phyloP scores from a whole-genome alignment of 2,329 filamentous ascomycete genomes.

The Sarocladiaceae sp. region DNA sequence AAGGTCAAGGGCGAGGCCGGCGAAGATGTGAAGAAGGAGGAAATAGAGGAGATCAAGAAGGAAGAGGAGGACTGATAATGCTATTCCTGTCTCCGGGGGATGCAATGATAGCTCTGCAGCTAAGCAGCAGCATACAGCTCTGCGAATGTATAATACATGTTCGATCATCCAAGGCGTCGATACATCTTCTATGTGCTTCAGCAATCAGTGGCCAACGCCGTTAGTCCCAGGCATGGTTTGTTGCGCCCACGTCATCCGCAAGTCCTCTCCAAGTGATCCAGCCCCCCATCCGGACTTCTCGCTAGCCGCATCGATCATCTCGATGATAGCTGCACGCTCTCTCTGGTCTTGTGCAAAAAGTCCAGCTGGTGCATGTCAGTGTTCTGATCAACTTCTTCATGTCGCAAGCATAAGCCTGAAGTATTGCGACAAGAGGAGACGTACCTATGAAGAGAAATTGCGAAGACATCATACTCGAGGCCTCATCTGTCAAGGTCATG shows the following conservation, averaged over 20 bases:
- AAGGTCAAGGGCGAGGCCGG: constrained; percentile 17
- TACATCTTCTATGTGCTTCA: background rate
- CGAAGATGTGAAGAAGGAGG: constrained; percentile 11
- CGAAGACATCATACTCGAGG: constrained; percentile 19
- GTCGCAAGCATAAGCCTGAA: too few species aligned
- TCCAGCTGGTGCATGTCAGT: background rate
- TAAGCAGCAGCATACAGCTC: too few species aligned
- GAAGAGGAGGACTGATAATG: constrained; percentile 4
- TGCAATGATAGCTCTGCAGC: too few species aligned
- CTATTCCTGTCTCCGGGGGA: background rate
- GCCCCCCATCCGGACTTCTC: constrained; percentile 8
- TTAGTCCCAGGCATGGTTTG: background rate
- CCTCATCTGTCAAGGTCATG: constrained; percentile 17
- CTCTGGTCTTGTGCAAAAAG: background rate
- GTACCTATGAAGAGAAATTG: constrained; percentile 19
- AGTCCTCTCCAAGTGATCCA: background rate
- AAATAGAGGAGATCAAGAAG: constrained; percentile 10
- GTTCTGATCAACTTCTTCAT: too few species aligned
- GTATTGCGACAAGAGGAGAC: too few species aligned
- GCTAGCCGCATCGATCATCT: background rate
- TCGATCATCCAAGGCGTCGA: too few species aligned
- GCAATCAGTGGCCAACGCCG: background rate
- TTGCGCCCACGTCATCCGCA: background rate
- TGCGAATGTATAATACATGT: too few species aligned
- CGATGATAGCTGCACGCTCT: background rate